A percentile compares a stretch with the other conserved stretches of the same genome.
phyloP scores from a whole-genome alignment of 2,329 filamentous ascomycete species.

The Trichoderma afroharzianum region DNA sequence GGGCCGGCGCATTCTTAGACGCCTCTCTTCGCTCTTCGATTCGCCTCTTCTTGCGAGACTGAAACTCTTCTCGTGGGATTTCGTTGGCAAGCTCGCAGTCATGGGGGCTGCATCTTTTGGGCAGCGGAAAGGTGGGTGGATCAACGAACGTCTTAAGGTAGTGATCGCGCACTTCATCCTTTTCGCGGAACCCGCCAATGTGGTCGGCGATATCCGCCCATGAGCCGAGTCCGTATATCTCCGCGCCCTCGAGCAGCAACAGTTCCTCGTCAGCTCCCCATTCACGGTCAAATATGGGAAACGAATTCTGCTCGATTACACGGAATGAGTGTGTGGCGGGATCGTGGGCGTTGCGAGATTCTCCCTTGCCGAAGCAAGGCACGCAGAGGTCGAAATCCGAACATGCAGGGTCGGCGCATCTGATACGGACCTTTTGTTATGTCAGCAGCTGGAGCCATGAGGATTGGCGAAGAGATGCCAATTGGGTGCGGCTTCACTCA shows the following conservation, averaged over 20 bases:
- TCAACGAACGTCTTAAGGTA: constrained; percentile 86
- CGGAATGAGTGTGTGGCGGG: constrained; percentile 82
- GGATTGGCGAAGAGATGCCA: background rate
- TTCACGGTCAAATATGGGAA: constrained; percentile 89
- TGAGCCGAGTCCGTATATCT: constrained; percentile 92
- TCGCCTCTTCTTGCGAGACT: constrained; percentile 83
- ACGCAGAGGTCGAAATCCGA: constrained; percentile 97
- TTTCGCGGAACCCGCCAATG: constrained; percentile 89
- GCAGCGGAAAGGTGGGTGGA: constrained; percentile 79
- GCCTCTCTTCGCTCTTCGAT: constrained; percentile 90
- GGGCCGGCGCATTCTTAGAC: constrained; percentile 75
- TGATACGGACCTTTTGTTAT: constrained; percentile 74
- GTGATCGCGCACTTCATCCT: constrained; percentile 93
- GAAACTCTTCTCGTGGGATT: constrained; percentile 88
- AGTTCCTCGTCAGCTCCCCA: constrained; percentile 98
- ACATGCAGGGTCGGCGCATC: constrained; percentile 78
- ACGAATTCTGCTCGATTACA: constrained; percentile 97
- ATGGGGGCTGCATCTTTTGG: constrained; percentile 76
- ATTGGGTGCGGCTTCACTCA: constrained; percentile 45
- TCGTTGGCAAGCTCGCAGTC: constrained; percentile 75
- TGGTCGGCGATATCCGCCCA: constrained; percentile 99
- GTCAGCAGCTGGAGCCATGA: constrained; percentile 10
- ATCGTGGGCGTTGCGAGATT: constrained; percentile 77
- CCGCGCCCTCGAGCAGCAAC: constrained; percentile 86
- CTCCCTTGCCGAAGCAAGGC: constrained; percentile 83